A percentile compares a stretch with the other conserved stretches of the same genome.
These are phyloP conservation scores for Sclerotinia trifoliorum DNA, from an alignment of 2,329 filamentous ascomycete species.

Conservation along the genomic window DNA sequence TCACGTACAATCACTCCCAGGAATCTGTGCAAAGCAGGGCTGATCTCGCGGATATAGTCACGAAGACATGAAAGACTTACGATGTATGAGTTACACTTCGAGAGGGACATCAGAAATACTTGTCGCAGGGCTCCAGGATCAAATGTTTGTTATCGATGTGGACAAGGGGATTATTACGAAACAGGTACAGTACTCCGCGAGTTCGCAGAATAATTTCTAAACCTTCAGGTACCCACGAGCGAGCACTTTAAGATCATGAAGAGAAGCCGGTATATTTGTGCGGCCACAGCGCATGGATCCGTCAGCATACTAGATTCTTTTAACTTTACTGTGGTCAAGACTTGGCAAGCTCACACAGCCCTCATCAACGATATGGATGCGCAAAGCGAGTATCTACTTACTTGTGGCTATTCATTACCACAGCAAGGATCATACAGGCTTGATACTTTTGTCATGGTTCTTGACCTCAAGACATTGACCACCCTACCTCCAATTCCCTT, in stretches of 20 bases:
- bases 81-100: slow-evolving; percentile 93
- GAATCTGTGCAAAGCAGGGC: slow-evolving; percentile 21
- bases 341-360: slow-evolving; percentile 86
- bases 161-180: slow-evolving; percentile 70
- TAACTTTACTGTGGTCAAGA: slow-evolving; percentile 75
- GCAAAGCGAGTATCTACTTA: slow-evolving; percentile 90
- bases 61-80: slow-evolving; percentile 78
- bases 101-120: slow-evolving; percentile 81
- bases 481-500: slow-evolving; percentile 90
- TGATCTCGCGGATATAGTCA: slow-evolving; percentile 48
- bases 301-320: slow-evolving; percentile 84
- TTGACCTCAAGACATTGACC: slow-evolving; percentile 86
- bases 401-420: slow-evolving; percentile 86
- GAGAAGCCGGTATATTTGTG: slow-evolving; percentile 85
- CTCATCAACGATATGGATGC: slow-evolving; percentile 97
- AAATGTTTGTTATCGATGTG: slow-evolving; percentile 75
- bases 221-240: slow-evolving; percentile 61
- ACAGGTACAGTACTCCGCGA: slow-evolving; percentile 48
- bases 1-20: slow-evolving; percentile 54
- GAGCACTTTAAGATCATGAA: slow-evolving; percentile 90
- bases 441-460: slow-evolving; percentile 92
- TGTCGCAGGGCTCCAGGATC: slow-evolving; percentile 80
- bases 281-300: slow-evolving; percentile 76
- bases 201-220: slow-evolving; percentile 36
- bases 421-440: slow-evolving; percentile 78